Evolutionary conservation across 2,329 filamentous ascomycete species (phyloP).

Genomic region (Penicillium sp.): DNA sequence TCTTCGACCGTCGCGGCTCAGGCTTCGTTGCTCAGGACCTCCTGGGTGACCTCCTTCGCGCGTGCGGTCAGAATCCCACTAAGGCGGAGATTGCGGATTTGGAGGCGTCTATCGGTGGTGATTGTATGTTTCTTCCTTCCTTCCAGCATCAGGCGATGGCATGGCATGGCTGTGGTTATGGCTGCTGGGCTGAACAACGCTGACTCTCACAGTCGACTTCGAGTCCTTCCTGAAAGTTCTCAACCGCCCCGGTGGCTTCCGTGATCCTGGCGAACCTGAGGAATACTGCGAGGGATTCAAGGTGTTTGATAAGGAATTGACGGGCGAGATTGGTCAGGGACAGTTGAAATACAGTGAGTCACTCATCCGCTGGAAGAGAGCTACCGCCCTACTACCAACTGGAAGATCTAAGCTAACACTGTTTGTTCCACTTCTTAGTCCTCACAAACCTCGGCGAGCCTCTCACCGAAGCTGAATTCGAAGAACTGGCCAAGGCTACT

Average conservation of each 20-base stretch:
- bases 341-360: conserved; percentile 83
- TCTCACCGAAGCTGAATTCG: conserved; percentile 98
- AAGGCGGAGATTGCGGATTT: conserved; percentile 89
- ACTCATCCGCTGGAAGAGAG: background rate
- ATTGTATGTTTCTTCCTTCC: conserved; percentile 71
- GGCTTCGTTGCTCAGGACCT: conserved; percentile 85
- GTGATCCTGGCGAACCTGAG: conserved; percentile 94
- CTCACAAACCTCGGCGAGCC: conserved; percentile 98
- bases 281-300: conserved; percentile 99
- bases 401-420: conserved; percentile 8
- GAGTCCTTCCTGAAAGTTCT: conserved; percentile 96
- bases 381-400: too few relatives aligned
- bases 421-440: too few relatives aligned
- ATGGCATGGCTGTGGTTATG: too few relatives aligned
- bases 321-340: conserved; percentile 94
- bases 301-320: conserved; percentile 99
- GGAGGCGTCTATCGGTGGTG: conserved; percentile 84
- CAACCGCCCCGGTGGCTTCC: conserved; percentile 96
- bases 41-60: conserved; percentile 90
- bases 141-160: too few relatives aligned
- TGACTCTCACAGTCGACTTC: conserved; percentile 76
- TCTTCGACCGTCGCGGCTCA: conserved; percentile 99
- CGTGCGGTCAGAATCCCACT: conserved; percentile 97
- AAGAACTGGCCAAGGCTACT: conserved; percentile 97
- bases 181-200: too few relatives aligned